phyloP scores from a whole-genome alignment of 192 early-diverging fungal genomes.

The Linnemannia elongata region DNA sequence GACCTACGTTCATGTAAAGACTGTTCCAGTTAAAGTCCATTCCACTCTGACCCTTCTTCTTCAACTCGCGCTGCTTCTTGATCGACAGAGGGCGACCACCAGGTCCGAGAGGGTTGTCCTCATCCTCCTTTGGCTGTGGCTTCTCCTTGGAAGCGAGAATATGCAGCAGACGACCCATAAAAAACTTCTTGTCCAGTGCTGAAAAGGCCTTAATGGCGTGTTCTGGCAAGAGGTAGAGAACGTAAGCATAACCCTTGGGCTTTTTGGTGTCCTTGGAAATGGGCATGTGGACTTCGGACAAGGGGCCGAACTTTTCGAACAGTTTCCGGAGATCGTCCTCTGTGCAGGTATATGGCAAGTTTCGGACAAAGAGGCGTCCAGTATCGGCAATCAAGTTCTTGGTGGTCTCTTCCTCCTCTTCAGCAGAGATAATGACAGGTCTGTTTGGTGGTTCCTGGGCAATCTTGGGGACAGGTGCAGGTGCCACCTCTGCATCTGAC shows the following conservation, averaged over 20 bases:
- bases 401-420: constrained; percentile 57
- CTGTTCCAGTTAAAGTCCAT: constrained; percentile 97
- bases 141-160: constrained; percentile 93
- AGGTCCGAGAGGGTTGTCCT: constrained; percentile 56
- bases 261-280: constrained; percentile 93
- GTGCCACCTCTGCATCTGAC: constrained; percentile 7
- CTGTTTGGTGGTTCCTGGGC: constrained; percentile 50
- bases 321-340: constrained; percentile 86
- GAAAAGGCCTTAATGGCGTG: constrained; percentile 93
- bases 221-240: constrained; percentile 91
- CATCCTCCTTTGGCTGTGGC: constrained; percentile 71
- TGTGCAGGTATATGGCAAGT: constrained; percentile 92
- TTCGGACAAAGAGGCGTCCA: constrained; percentile 94
- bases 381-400: constrained; percentile 91
- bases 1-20: constrained; percentile 92
- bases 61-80: constrained; percentile 87
- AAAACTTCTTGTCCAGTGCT: constrained; percentile 84
- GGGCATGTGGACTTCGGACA: constrained; percentile 96
- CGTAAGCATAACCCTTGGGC: constrained; percentile 94
- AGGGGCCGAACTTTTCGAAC: constrained; percentile 91
- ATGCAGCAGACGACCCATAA: constrained; percentile 94
- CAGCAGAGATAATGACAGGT: constrained; percentile 54
- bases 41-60: constrained; percentile 80
- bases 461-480: constrained; percentile 36
- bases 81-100: constrained; percentile 73